These are phyloP conservation scores for Phytophthora nicotianae DNA, from an alignment of 352 stramenopile genomes.

Conservation along the genomic window DNA sequence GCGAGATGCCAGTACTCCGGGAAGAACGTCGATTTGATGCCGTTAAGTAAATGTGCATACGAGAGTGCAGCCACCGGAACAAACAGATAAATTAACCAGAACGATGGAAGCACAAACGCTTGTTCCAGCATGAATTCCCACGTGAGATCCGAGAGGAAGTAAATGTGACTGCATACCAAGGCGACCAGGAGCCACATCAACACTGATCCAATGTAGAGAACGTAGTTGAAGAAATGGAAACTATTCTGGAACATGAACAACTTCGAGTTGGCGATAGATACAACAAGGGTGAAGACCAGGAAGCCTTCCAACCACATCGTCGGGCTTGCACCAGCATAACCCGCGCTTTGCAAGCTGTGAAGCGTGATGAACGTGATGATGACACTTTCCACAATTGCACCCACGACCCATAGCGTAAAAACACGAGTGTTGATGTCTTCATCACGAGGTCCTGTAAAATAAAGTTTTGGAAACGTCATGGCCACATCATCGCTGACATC, in stretches of 20 bases:
- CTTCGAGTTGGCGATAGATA: constrained; percentile 78
- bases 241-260: constrained; percentile 83
- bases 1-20: constrained; percentile 83
- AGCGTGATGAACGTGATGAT: constrained; percentile 69
- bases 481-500: constrained; percentile 70
- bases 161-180: constrained; percentile 55
- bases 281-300: constrained; percentile 81
- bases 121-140: constrained; percentile 79
- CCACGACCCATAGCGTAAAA: constrained; percentile 73
- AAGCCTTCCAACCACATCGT: constrained; percentile 84
- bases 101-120: constrained; percentile 53
- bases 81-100: constrained; percentile 69
- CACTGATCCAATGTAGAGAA: constrained; percentile 68
- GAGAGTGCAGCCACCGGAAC: constrained; percentile 58
- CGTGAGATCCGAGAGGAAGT: constrained; percentile 66
- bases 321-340: constrained; percentile 39
- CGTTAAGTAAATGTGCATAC: constrained; percentile 58
- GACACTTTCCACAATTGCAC: constrained; percentile 75
- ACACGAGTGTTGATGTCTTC: constrained; percentile 69
- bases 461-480: constrained; percentile 76
- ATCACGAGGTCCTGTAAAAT: constrained; percentile 63
- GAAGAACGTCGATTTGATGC: constrained; percentile 61
- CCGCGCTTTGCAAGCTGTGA: constrained; percentile 45
- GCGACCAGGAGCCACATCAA: constrained; percentile 67
- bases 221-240: constrained; percentile 71